Evolutionary conservation across 352 stramenopile species (phyloP).

Genomic region (Pythium apleroticum): DNA sequence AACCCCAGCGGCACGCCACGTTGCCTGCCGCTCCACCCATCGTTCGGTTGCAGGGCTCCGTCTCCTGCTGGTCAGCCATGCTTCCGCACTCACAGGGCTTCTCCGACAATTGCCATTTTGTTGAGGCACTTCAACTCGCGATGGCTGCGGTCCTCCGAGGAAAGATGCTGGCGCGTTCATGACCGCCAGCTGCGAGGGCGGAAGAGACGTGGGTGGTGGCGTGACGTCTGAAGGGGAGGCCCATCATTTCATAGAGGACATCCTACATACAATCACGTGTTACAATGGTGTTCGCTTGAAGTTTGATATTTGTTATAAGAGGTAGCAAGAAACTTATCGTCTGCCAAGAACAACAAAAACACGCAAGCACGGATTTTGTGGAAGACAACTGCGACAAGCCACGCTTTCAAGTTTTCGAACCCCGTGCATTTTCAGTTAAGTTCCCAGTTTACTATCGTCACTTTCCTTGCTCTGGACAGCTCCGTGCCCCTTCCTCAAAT

Average conservation of each 20-base stretch:
- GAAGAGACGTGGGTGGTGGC: slow-evolving; percentile 10
- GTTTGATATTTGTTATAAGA: slow-evolving; percentile 1
- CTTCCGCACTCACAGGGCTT: neutral
- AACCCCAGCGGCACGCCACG: neutral
- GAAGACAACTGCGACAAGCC: neutral
- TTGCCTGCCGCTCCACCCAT: neutral
- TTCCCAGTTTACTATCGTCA: neutral
- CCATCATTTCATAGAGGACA: slow-evolving; percentile 10
- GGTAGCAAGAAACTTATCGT: neutral
- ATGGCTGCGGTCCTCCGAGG: slow-evolving; percentile 3
- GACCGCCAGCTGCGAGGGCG: slow-evolving; percentile 15
- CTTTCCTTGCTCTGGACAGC: neutral
- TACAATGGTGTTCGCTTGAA: neutral
- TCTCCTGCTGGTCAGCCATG: neutral
- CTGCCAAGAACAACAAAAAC: slow-evolving; percentile 1
- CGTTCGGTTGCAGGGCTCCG: neutral
- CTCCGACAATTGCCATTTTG: neutral
- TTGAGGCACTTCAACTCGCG: slow-evolving; percentile 18
- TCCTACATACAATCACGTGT: neutral
- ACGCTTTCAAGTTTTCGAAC: neutral
- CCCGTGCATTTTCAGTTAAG: neutral
- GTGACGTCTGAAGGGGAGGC: slow-evolving; percentile 1
- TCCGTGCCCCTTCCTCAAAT: slow-evolving; percentile 4
- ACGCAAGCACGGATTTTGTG: neutral
- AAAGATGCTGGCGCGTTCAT: slow-evolving; percentile 28